A percentile compares a stretch with the other conserved stretches of the same genome.
Conservation (phyloP, 352 stramenopile species). For the Achlya hypogyna region DNA sequence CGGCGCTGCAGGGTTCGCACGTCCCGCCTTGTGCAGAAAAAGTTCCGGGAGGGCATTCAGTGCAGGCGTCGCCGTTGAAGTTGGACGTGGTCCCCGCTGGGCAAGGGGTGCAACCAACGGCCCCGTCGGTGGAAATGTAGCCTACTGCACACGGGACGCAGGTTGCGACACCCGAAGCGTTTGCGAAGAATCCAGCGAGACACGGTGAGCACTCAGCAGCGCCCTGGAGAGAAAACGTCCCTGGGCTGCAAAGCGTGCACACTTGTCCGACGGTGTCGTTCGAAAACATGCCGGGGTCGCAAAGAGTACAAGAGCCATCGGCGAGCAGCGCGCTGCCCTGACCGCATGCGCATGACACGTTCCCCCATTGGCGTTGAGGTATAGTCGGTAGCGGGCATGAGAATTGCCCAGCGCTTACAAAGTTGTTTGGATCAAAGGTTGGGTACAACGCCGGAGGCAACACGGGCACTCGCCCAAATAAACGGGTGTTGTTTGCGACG, state of each 20-base stretch:
- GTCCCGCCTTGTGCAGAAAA: background rate
- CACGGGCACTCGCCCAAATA: background rate
- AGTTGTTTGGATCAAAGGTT: background rate
- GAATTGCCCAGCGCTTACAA: background rate
- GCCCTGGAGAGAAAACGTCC: background rate
- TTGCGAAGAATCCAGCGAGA: background rate
- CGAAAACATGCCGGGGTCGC: background rate
- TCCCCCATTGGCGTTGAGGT: background rate
- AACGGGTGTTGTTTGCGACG: conserved; percentile 3
- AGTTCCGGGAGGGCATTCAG: background rate
- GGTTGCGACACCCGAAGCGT: background rate
- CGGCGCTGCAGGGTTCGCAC: background rate
- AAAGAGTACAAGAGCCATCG: background rate
- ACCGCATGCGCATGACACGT: background rate
- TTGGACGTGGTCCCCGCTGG: background rate
- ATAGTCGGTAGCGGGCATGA: background rate
- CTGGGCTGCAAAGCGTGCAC: background rate
- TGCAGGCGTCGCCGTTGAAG: background rate
- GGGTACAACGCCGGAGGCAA: background rate
- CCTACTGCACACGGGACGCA: background rate
- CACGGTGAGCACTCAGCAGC: background rate
- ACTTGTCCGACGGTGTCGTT: background rate
- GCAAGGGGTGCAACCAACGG: background rate
- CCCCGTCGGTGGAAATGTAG: background rate
- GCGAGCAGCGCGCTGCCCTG: background rate